Evolutionary conservation across 345 rosid genomes (phyloP).

Genomic region (Ceriops decandra): DNA sequence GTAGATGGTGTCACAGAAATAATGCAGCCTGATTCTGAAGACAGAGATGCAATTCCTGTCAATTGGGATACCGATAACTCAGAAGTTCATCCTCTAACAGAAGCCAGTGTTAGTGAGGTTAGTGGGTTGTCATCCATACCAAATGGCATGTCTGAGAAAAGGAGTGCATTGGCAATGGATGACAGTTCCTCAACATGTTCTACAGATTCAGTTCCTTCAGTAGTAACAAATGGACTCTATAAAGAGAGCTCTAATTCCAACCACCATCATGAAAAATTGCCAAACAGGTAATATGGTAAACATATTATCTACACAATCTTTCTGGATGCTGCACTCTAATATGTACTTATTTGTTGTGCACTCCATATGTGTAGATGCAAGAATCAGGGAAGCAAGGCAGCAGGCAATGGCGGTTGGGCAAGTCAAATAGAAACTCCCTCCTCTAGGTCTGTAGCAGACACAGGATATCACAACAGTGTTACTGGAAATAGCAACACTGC

Average conservation of each 20-base stretch:
- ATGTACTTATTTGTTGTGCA: neutral
- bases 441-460: constrained; percentile 40
- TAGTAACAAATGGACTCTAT: constrained; percentile 53
- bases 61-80: constrained; percentile 84
- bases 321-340: neutral
- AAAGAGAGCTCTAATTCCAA: constrained; percentile 46
- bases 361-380: constrained; percentile 23
- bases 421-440: constrained; percentile 42
- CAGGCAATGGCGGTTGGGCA: constrained; percentile 39
- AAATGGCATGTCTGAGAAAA: constrained; percentile 60
- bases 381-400: constrained; percentile 41
- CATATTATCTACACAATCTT: neutral
- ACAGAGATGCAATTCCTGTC: constrained; percentile 67
- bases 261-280: constrained; percentile 44
- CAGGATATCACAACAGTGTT: constrained; percentile 35
- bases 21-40: constrained; percentile 74
- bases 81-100: constrained; percentile 58
- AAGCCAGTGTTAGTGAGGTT: constrained; percentile 53
- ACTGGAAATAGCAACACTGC: constrained; percentile 40
- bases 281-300: constrained; percentile 43
- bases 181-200: constrained; percentile 96
- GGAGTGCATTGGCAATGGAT: constrained; percentile 55
- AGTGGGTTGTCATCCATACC: constrained; percentile 52
- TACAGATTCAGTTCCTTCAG: constrained; percentile 67
- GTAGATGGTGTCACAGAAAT: constrained; percentile 62